Evolutionary conservation across 2,329 filamentous ascomycete genomes (phyloP), one percentile per base, ranked within the genome.

Genomic region (Colletotrichum shisoi): DNA sequence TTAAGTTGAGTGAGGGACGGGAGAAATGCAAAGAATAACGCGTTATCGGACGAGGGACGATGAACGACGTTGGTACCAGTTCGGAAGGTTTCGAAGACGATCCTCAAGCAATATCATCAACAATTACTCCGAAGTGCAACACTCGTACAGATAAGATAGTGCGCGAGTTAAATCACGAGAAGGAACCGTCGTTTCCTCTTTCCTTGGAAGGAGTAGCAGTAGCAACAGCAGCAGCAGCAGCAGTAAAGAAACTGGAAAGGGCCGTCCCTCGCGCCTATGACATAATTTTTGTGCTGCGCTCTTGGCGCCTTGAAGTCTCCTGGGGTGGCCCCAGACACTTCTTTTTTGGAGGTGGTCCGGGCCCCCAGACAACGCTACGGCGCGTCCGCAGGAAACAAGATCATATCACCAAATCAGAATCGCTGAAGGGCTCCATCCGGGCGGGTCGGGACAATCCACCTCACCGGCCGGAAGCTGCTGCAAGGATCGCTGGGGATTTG

Each of bases 401-500:
- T 24, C 44, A 31, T 12, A 37, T 13, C 51, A 19, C 11, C 58
- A 1, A 21, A 49, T 8, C 27, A 1, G 27, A 31, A 31, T 31
- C 27, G 27, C 27, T 31, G 37, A 13, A 15, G 52, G 27, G 58
- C 2, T 34, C 56, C 56, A 57, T 24, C 11, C 6, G 3, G 15
- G 27, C 7, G 31, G 56, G 31, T 13, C 40, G 7, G 7, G 19
- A 51, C n/a, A 56, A 40, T 19, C 65, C 65, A 65, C 65, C 54
- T 34, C 56, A 64, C 61, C 54, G 65, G 54, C 61, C 54, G 65
- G 54, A 65, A 65, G 61, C 54, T 64, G 61, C 61, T 67, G 64
- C 54, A 44, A 64, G 61, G 65, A 65, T 65, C 65, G 49, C 61
- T 68, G 65, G 65, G 61, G 61, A 68, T 60, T 44, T 54, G 31